phyloP scores from a whole-genome alignment of 1,139 yeast genomes.

The Candida albicans region DNA sequence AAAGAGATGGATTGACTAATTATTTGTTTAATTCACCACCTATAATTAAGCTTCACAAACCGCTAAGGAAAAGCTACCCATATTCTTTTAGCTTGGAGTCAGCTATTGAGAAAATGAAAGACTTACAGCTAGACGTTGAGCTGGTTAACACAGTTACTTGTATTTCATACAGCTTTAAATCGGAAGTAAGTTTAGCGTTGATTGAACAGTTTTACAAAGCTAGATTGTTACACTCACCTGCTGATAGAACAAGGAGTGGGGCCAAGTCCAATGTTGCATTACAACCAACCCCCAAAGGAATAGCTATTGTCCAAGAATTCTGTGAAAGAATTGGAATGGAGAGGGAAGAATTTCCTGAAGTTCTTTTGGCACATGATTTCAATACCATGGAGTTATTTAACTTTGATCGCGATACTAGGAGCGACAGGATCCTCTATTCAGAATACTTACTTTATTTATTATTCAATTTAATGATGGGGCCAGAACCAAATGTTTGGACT shows the following conservation, averaged over 20 bases:
- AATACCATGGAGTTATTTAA: slow-evolving; percentile 72
- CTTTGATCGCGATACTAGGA: slow-evolving; percentile 63
- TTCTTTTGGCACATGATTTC: slow-evolving; percentile 49
- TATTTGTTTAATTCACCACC: background rate
- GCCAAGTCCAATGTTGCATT: slow-evolving; percentile 45
- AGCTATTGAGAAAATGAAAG: slow-evolving; percentile 54
- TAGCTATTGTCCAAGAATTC: slow-evolving; percentile 64
- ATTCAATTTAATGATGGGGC: slow-evolving; percentile 66
- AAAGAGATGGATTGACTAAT: slow-evolving; percentile 16
- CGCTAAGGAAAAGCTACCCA: slow-evolving; percentile 32
- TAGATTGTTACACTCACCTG: slow-evolving; percentile 72
- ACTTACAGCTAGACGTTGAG: slow-evolving; percentile 49
- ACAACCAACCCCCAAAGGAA: slow-evolving; percentile 94
- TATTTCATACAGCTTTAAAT: slow-evolving; percentile 58
- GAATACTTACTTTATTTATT: slow-evolving; percentile 64
- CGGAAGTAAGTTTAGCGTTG: slow-evolving; percentile 51
- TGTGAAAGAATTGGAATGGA: slow-evolving; percentile 58
- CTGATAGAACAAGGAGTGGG: slow-evolving; percentile 60
- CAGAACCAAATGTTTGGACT: slow-evolving; percentile 67
- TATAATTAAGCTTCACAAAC: slow-evolving; percentile 12
- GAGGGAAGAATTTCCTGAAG: slow-evolving; percentile 35
- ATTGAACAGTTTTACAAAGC: slow-evolving; percentile 62
- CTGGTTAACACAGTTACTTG: slow-evolving; percentile 54
- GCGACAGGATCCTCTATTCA: slow-evolving; percentile 67
- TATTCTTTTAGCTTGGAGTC: slow-evolving; percentile 54